Base-by-base conservation (phyloP, 169 alveolate species). In the Plasmodium berghei region DNA sequence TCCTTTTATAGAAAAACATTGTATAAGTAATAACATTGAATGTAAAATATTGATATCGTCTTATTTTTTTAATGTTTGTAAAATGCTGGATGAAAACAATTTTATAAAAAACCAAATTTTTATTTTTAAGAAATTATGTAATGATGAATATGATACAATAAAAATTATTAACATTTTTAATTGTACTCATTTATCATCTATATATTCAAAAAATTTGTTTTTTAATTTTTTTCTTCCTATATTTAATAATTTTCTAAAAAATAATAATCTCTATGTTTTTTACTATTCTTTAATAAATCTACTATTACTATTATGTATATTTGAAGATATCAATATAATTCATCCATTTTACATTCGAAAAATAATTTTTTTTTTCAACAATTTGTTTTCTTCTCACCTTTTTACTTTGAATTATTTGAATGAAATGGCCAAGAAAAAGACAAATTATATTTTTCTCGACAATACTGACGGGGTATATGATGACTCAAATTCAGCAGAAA, bases 281-380 rank as follows among this genome's bases (percentile, higher is more conserved):
- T 83, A 83, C 16, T 83, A 83, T 34, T 61, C 90, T 10, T 58
- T 83, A 52, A 67, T 83, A n/a, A 83, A 83, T 34, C 9, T 83
- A 24, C 46, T 83, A 3, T 66, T 40, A 55, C 67, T 83, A 67
- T 46, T 83, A 18, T 83, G 72, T 24, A 71, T 66, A 40, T 67
- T 83, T 55, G 90, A 83, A 42, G 90, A 83, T 48, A 22, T 83
- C 28, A 34, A 83, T 62, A n/a, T 83, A 55, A 83, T 83, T 34
- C 90, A 83, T 16, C 90, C 90, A 1, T 83, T 54, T 62, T 83
- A 83, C 34, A 67, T 83, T 40, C 90, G n/a, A 3, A 83, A 83
- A 56, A 16, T 83, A n/a, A 83, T 83, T n/a, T 83, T 83, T 45
- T 83, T 83, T 83, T 83, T 83, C 40, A 83, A 83, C 34, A 83